Percentiles rank a stretch among this genome's conserved stretches.
Evolutionary conservation across 2,329 filamentous ascomycete genomes (phyloP).

Genomic region (Phialophora chinensis): DNA sequence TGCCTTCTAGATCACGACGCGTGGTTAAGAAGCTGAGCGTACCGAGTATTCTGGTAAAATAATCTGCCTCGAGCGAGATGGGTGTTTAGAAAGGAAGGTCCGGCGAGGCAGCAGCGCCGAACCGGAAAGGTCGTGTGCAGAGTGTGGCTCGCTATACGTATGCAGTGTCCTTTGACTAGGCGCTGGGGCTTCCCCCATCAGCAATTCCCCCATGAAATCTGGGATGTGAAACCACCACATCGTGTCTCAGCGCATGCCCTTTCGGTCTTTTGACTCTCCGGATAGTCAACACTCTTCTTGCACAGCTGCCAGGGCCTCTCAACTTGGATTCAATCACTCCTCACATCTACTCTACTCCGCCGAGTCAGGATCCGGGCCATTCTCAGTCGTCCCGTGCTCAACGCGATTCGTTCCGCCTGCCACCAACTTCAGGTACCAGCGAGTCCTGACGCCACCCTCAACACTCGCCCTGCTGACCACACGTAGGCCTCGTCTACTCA

Average conservation of each 20-base stretch:
- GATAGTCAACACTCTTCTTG: constrained; percentile 18
- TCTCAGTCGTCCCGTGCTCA: constrained; percentile 25
- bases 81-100: background rate
- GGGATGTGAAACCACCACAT: constrained; percentile 6
- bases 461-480: constrained; percentile 11
- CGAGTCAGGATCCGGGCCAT: constrained; percentile 7
- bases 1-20: constrained; percentile 2
- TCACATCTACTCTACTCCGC: constrained; percentile 19
- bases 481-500: constrained; percentile 7
- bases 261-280: constrained; percentile 16
- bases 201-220: constrained; percentile 13
- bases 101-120: background rate
- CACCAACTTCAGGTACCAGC: constrained; percentile 12
- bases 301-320: constrained; percentile 9
- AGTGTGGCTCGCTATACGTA: background rate
- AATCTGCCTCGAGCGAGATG: background rate
- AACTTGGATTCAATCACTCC: constrained; percentile 18
- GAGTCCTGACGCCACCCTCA: constrained; percentile 16
- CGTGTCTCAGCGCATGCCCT: constrained; percentile 17
- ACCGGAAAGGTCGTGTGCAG: background rate
- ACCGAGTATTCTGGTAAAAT: background rate
- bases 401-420: constrained; percentile 22
- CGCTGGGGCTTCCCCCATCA: constrained; percentile 6
- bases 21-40: background rate
- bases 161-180: constrained; percentile 8